Evolutionary conservation across 2,329 filamentous ascomycete genomes (phyloP), one percentile per base, ranked within the genome.

Genomic region (Eutypa lata): DNA sequence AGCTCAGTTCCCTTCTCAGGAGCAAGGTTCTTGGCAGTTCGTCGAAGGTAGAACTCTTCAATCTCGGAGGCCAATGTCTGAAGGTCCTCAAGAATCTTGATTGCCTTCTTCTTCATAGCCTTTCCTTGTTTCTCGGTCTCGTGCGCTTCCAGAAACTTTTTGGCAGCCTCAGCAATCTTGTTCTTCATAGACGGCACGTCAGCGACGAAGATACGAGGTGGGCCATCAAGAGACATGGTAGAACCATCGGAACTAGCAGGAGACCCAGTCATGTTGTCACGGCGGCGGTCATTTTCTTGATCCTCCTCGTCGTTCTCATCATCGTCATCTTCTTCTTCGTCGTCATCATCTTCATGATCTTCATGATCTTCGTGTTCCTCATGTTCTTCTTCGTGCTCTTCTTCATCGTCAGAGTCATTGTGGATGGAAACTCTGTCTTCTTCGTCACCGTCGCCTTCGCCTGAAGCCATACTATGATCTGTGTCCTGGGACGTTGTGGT

Each of bases 71-170:
- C 89, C 35, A 99, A 75, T 1, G 73, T 73, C 58, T 88, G 88
- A 31, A 99, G 76, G 56, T 88, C 83, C 3, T 82, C 76, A 24
- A 97, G 76, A 24, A 96, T 95, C 52, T 84, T 80, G 0, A 79
- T 77, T 0, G 94, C 93, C 70, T 92, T 92, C 52, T 86, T 82
- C 65, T 89, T 90, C 79, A 95, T 87, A 7, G 78, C 77, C 63
- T 85, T 87, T 18, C 86, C 86, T 57, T 81, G 80, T 55, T 87
- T 84, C 57, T 91, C 86, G 3, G 83, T 86, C 68, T 97, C 91
- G 59, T 97, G 91, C 0, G 82, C 78, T 53, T 92, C 87, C 35
- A 97, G 74, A 67, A 99, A 97, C 51, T 83, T 88, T 70, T 89
- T 90, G 0, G 94, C 92, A 53, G 88, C 82, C 31, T 84, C 75